Evolutionary conservation across 108 stramenopile genomes (phyloP).

Genomic region (Cylindrotheca fusiformis): DNA sequence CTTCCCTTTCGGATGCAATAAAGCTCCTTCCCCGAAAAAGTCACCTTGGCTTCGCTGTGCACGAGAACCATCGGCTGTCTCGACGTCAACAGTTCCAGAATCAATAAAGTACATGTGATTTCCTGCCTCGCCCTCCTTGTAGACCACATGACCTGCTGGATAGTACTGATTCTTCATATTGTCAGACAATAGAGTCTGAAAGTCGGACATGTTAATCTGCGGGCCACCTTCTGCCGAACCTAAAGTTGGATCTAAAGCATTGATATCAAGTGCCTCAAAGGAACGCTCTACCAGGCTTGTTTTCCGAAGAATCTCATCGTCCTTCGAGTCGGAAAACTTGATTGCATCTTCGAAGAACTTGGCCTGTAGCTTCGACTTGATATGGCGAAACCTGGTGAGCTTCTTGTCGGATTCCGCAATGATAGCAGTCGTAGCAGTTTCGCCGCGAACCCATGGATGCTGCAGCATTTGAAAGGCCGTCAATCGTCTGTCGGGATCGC

Average conservation of each 20-base stretch:
- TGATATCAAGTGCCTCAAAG: slow-evolving; percentile 60
- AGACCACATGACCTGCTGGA: slow-evolving; percentile 71
- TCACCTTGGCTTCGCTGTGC: slow-evolving; percentile 53
- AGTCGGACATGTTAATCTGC: slow-evolving; percentile 57
- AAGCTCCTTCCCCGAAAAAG: slow-evolving; percentile 83
- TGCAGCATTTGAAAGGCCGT: slow-evolving; percentile 82
- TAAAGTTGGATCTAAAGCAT: slow-evolving; percentile 25
- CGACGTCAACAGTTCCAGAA: slow-evolving; percentile 71
- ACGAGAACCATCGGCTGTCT: slow-evolving; percentile 55
- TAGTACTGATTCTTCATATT: slow-evolving; percentile 80
- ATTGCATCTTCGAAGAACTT: slow-evolving; percentile 74
- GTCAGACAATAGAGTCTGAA: slow-evolving; percentile 65
- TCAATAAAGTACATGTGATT: slow-evolving; percentile 84
- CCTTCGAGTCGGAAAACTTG: slow-evolving; percentile 43
- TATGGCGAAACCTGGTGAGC: slow-evolving; percentile 57
- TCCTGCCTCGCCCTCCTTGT: slow-evolving; percentile 62
- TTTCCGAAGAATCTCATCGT: slow-evolving; percentile 39
- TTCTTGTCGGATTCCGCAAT: slow-evolving; percentile 71
- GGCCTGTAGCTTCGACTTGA: slow-evolving; percentile 66
- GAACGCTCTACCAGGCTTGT: slow-evolving; percentile 74
- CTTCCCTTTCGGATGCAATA: slow-evolving; percentile 58
- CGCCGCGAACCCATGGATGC: slow-evolving; percentile 88
- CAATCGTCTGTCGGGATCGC: slow-evolving; percentile 59
- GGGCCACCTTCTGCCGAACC: slow-evolving; percentile 33
- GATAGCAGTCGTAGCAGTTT: slow-evolving; percentile 65